Base-by-base conservation (phyloP, 2,329 filamentous ascomycete genomes). In the Penicillium sp. region DNA sequence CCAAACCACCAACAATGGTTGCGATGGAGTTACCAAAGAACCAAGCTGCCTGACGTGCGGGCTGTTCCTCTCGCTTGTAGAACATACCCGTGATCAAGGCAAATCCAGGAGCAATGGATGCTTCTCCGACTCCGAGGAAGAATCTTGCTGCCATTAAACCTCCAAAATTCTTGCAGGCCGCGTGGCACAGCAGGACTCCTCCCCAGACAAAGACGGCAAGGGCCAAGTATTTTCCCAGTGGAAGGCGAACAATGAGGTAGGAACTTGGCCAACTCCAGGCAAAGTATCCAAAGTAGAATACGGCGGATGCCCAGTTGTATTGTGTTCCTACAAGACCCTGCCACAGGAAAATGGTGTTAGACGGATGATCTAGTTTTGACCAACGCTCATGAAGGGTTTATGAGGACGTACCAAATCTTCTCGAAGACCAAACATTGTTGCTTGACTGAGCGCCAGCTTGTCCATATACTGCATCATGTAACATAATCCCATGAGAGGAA, bases 111-210 rank as follows among this genome's bases (percentile, higher is more conserved):
- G 52, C 55, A 16, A 61, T 53, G 3, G 52, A 48, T 17, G 56
- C 56, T 35, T 61, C 56, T 6, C 51, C 55, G 1, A 58, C 49
- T 12, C 57, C 55, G 0, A 59, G 41, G 41, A 59, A 59, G 37
- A 70, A 68, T 11, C 69, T 52, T 15, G 66, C 61, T 3, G 60
- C 54, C 51, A 71, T 62, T 9, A 70, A 45, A 1, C 61, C 57
- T 0, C 46, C 47, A 22, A 56, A 61, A 32, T 41, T 51, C 7
- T 44, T 56, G 13, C 48, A 48, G 1, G 55, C 57, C 1, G 56
- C 58, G 41, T 61, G 57, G 32, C 55, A 60, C 54, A 62, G 56
- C 4, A 62, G 30, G 13, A 59, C 34, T 3, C 51, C 57, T 33
- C 60, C 60, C 60, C 60, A 64, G 9, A 59, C 4, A n/a, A 56